These are phyloP conservation scores for Chlorella sp. DNA, from an alignment of 139 green algal genomes.

Conservation along the genomic window DNA sequence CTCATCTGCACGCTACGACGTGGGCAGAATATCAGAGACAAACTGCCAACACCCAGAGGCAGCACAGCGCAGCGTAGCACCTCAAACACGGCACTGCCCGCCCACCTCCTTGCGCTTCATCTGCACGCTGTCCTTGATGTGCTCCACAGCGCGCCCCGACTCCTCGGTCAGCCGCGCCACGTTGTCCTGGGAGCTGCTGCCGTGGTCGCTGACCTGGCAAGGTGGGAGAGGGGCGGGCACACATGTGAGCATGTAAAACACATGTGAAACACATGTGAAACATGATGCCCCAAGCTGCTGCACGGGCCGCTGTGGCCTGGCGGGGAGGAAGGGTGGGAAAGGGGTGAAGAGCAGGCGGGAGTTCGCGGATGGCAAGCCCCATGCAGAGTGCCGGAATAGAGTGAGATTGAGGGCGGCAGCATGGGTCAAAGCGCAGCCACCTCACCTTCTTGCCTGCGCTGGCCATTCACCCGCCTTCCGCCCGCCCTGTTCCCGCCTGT, in stretches of 20 bases:
- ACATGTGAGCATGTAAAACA: not conserved
- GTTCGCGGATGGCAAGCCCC: no score
- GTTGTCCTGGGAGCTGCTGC: slow-evolving; percentile 46
- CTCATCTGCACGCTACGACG: no score
- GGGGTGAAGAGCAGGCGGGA: not conserved
- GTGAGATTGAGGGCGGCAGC: no score
- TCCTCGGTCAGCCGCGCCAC: slow-evolving; percentile 43
- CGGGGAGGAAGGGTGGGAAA: not conserved
- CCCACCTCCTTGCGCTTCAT: slow-evolving; percentile 53
- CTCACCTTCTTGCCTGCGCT: not conserved
- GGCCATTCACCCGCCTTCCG: not conserved
- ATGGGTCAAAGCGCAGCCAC: no score
- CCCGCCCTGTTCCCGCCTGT: not conserved
- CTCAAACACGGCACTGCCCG: no score
- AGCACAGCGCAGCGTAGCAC: no score
- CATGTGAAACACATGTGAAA: no score
- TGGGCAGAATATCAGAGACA: no score
- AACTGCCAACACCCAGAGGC: no score
- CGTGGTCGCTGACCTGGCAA: slow-evolving; percentile 37
- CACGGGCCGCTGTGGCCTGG: no score
- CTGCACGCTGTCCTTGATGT: slow-evolving; percentile 49
- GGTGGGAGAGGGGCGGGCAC: not conserved
- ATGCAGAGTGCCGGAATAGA: no score
- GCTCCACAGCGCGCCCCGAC: slow-evolving; percentile 20
- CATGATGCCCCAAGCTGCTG: not conserved